A percentile compares a stretch with the other conserved stretches of the same genome.
These are phyloP conservation scores for Lachancea fermentati DNA, from an alignment of 805 yeast species.

Conservation along the genomic window DNA sequence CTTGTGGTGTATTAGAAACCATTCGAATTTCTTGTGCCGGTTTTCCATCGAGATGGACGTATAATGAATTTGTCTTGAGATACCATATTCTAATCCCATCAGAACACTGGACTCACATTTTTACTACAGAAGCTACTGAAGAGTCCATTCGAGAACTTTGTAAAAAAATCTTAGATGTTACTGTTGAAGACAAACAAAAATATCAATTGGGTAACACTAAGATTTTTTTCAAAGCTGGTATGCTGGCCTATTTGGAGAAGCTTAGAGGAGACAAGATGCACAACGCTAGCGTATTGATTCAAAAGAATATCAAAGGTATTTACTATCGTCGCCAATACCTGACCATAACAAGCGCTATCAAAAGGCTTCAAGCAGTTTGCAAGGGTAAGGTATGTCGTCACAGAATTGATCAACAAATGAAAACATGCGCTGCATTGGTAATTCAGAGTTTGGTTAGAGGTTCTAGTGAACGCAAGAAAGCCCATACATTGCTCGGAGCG, in stretches of 20 bases:
- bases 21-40: constrained; percentile 97
- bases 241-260: constrained; percentile 87
- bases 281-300: constrained; percentile 76
- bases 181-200: constrained; percentile 60
- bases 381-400: constrained; percentile 59
- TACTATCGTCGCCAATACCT: constrained; percentile 57
- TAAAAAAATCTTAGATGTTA: constrained; percentile 55
- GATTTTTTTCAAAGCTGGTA: constrained; percentile 94
- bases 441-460: constrained; percentile 70
- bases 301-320: constrained; percentile 68
- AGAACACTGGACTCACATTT: constrained; percentile 55
- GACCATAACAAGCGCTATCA: constrained; percentile 49
- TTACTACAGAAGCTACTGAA: constrained; percentile 46
- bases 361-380: constrained; percentile 51
- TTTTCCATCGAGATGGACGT: constrained; percentile 94
- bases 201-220: constrained; percentile 91
- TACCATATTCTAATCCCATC: constrained; percentile 81
- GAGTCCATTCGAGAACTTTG: constrained; percentile 61
- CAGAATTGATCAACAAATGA: constrained; percentile 49
- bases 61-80: constrained; percentile 85
- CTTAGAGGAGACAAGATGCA: constrained; percentile 72
- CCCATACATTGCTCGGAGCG: constrained; percentile 24
- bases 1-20: constrained; percentile 98
- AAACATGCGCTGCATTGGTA: constrained; percentile 54
- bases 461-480: constrained; percentile 39